Evolutionary conservation across 169 alveolate genomes (phyloP).

Genomic region (Babesia microti): DNA sequence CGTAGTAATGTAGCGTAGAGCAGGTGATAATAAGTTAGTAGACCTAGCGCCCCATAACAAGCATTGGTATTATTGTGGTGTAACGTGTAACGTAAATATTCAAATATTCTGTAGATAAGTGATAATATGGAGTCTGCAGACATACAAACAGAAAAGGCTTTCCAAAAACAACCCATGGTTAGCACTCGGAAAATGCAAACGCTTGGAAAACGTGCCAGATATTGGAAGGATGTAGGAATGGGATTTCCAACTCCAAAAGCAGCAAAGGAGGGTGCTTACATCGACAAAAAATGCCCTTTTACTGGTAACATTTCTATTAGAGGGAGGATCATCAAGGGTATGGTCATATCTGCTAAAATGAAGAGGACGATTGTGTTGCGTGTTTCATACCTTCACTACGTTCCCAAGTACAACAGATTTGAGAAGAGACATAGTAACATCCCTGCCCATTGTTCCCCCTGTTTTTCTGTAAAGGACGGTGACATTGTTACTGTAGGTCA

Average conservation of each 20-base stretch:
- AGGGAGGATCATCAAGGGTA: conserved; percentile 96
- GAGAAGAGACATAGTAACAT: conserved; percentile 98
- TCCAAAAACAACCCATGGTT: conserved; percentile 45
- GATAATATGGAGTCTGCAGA: too few species aligned
- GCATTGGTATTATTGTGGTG: too few species aligned
- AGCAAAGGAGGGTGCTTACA: conserved; percentile 94
- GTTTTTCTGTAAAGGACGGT: conserved; percentile 94
- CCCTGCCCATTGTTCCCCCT: conserved; percentile 95
- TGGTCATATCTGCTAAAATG: conserved; percentile 97
- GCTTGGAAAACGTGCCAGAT: conserved; percentile 71
- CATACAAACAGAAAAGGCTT: too few species aligned
- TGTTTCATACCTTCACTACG: conserved; percentile 95
- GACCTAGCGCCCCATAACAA: too few species aligned
- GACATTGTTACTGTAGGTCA: conserved; percentile 97
- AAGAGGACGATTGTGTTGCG: conserved; percentile 95
- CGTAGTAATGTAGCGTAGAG: too few species aligned
- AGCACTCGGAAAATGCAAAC: conserved; percentile 31
- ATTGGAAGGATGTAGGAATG: conserved; percentile 92
- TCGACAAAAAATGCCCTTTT: conserved; percentile 99
- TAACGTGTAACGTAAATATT: too few species aligned
- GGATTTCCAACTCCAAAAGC: conserved; percentile 96
- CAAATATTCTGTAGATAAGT: too few species aligned
- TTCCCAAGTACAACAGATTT: conserved; percentile 93
- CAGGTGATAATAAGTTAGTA: too few species aligned
- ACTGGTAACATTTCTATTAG: conserved; percentile 96